Evolutionary conservation across 176 grass and related monocot genomes (phyloP).

Genomic region (Poa pratensis): DNA sequence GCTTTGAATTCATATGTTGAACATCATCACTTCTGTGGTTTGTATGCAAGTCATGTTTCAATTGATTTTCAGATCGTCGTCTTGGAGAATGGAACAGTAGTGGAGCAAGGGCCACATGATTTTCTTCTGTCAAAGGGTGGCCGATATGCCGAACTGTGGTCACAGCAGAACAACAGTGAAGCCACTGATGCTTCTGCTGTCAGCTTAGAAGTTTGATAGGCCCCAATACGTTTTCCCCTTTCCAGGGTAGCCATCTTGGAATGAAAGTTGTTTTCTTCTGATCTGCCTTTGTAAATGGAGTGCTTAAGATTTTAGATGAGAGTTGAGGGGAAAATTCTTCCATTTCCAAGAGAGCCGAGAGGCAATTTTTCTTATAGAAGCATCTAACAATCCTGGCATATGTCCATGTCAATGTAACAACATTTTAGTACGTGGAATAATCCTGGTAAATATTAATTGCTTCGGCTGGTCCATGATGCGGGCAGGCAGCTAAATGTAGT

Average conservation of each 20-base stretch:
- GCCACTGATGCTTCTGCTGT: conserved; percentile 57
- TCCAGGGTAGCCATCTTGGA: conserved; percentile 9
- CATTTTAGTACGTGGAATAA: conserved; percentile 22
- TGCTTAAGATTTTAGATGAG: conserved; percentile 30
- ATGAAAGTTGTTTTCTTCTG: conserved; percentile 26
- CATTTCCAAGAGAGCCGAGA: background rate
- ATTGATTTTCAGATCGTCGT: conserved; percentile 86
- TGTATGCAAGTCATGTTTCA: conserved; percentile 9
- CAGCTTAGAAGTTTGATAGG: conserved; percentile 72
- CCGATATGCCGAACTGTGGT: conserved; percentile 86
- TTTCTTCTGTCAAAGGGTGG: conserved; percentile 69
- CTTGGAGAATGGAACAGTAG: conserved; percentile 86
- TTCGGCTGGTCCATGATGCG: background rate
- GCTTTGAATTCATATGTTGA: conserved; percentile 18
- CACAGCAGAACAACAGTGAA: conserved; percentile 87
- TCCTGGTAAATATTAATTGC: conserved; percentile 35
- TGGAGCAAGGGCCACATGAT: conserved; percentile 89
- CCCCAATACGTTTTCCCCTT: background rate
- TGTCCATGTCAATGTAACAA: conserved; percentile 39
- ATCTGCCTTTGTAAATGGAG: conserved; percentile 45
- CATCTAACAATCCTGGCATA: background rate
- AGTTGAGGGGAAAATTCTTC: conserved; percentile 31
- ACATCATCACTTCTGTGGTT: background rate
- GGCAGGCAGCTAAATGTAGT: background rate
- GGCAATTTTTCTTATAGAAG: conserved; percentile 17